Conservation (phyloP, 2,329 filamentous ascomycete species). For the Fusarium albosuccineum region DNA sequence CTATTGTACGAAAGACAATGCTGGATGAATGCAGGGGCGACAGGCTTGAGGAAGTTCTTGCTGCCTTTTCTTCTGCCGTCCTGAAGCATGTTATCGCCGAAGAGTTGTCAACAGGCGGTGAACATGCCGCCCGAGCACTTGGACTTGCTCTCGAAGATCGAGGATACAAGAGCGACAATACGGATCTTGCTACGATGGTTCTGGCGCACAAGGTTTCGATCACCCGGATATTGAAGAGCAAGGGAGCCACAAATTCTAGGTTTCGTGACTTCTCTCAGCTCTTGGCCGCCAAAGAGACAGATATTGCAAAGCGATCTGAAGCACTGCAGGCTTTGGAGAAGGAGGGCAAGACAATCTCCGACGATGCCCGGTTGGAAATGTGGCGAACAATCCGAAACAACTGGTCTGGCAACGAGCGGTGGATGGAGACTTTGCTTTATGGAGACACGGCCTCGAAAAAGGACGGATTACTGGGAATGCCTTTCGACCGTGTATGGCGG, state of each 20-base stretch:
- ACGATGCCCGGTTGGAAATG: slow-evolving; percentile 62
- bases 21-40: slow-evolving; percentile 96
- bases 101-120: slow-evolving; percentile 52
- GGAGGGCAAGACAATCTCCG: slow-evolving; percentile 52
- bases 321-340: slow-evolving; percentile 53
- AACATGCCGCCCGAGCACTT: slow-evolving; percentile 64
- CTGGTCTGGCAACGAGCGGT: slow-evolving; percentile 83
- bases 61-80: slow-evolving; percentile 85
- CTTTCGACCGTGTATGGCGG: slow-evolving; percentile 80
- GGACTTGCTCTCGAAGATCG: slow-evolving; percentile 70
- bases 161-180: slow-evolving; percentile 67
- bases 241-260: slow-evolving; percentile 67
- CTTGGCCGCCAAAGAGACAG: slow-evolving; percentile 72
- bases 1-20: slow-evolving; percentile 91
- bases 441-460: slow-evolving; percentile 70
- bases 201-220: slow-evolving; percentile 80
- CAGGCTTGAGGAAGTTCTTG: slow-evolving; percentile 86
- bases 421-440: slow-evolving; percentile 78
- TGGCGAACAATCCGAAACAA: slow-evolving; percentile 75
- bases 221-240: slow-evolving; percentile 68
- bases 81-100: slow-evolving; percentile 75
- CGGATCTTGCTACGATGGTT: slow-evolving; percentile 73
- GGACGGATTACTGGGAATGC: slow-evolving; percentile 73
- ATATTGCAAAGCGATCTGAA: slow-evolving; percentile 67
- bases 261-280: slow-evolving; percentile 75